These are phyloP conservation scores for Suillus occidentalis DNA, from an alignment of 768 basidiomycete genomes.

Conservation along the genomic window DNA sequence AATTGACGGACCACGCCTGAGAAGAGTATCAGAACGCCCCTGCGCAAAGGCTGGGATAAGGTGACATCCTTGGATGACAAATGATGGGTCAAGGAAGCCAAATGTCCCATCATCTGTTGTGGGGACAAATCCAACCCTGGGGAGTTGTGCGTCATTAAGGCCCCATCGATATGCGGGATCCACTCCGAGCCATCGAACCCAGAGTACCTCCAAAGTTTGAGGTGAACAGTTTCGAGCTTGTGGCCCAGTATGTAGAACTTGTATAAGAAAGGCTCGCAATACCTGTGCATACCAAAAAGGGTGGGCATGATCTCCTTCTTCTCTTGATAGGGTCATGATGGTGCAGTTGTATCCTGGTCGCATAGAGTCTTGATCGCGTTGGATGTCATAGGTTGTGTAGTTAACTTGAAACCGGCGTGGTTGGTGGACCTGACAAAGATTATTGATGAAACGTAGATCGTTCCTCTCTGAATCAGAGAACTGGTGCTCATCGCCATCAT, in stretches of 20 bases:
- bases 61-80: conserved; percentile 22
- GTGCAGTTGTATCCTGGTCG: conserved; percentile 15
- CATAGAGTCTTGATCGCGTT: conserved; percentile 18
- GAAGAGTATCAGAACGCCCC: conserved; percentile 15
- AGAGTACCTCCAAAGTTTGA: conserved; percentile 20
- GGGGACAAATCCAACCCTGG: conserved; percentile 22
- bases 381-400: conserved; percentile 24
- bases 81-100: conserved; percentile 24
- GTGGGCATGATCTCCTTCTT: conserved; percentile 15
- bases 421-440: conserved; percentile 8
- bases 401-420: conserved; percentile 10
- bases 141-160: conserved; percentile 15
- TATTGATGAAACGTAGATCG: conserved; percentile 9
- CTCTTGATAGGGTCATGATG: conserved; percentile 22
- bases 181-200: conserved; percentile 21
- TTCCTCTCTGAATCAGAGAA: conserved; percentile 15
- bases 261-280: conserved; percentile 21
- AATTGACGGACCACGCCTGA: conserved; percentile 5
- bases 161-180: conserved; percentile 14
- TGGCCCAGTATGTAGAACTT: conserved; percentile 8
- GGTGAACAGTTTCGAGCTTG: conserved; percentile 5
- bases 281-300: conserved; percentile 26
- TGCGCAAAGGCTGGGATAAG: conserved; percentile 26
- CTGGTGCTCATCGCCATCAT: conserved; percentile 12
- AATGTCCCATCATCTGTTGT: conserved; percentile 14